Evolutionary conservation across 1,139 yeast species (phyloP), one percentile per base, ranked within the genome.

Genomic region (Ogataea hybrid): DNA sequence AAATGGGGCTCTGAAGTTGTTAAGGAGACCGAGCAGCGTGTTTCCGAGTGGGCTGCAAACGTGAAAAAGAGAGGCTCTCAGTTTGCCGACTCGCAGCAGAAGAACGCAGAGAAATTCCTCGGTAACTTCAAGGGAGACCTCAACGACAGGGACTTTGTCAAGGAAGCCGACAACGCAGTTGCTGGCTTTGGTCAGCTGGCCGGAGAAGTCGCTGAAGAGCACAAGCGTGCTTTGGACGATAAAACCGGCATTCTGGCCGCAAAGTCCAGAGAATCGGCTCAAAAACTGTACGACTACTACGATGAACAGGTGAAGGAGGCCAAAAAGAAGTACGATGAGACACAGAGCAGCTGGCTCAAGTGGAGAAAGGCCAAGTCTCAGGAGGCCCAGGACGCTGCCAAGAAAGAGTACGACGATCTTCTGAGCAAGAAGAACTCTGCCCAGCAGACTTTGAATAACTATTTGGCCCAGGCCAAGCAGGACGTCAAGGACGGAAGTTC

Each of bases 131-230:
- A 43, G 11, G 25, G 29, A 22, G 39, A 41, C 8, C 28, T 49
- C 11, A 17, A 49, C 4, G 57, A 52, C 22, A 37, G 15, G 8
- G 58, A 57, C 7, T 46, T 64, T 28, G 69, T 69, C 4, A 52
- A 57, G 28, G 48, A 51, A 9, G 61, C 72, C 1, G 57, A 59
- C 25, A 54, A 56, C 17, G 60, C 69, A 2, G 55, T 69, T 6
- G 59, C 65, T 44, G 75, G 75, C 6, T 71, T 74, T 73, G 75
- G 76, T 18, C 71, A 68, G 37, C 54, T 60, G 35, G 75, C 75
- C 3, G 56, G 64, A 16, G 64, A 58, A 25, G 62, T 68, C 44
- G 69, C 75, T 3, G 56, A 57, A 22, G 76, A 71, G 20, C 70
- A 69, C 49, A 55, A 59, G 30, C 66, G 64, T 7, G 66, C 65